phyloP scores from a whole-genome alignment of 2,329 filamentous ascomycete genomes.

The Ophiostoma himal-ulmi region DNA sequence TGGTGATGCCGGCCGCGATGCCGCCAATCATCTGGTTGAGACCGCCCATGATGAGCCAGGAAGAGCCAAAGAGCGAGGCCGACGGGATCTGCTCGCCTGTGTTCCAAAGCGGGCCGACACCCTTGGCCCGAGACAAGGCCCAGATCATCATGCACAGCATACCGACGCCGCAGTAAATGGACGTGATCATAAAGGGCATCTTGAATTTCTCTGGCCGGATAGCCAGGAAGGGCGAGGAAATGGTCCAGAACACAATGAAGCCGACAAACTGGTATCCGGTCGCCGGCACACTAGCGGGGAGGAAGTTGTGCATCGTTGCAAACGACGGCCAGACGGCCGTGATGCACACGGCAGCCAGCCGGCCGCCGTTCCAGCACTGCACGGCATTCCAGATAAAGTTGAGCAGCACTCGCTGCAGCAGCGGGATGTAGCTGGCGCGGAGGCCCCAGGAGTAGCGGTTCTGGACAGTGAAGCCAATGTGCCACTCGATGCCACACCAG shows the following conservation, averaged over 20 bases:
- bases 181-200: constrained; percentile 30
- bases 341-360: constrained; percentile 35
- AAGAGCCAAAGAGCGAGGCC: neutral
- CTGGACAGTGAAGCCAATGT: constrained; percentile 47
- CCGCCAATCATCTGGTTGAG: constrained; percentile 40
- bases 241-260: constrained; percentile 30
- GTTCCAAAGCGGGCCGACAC: constrained; percentile 31
- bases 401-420: constrained; percentile 42
- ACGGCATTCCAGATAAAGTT: constrained; percentile 48
- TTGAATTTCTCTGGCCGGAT: constrained; percentile 39
- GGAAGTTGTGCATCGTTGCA: constrained; percentile 27
- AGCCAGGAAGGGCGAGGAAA: constrained; percentile 38
- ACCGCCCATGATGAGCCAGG: constrained; percentile 26
- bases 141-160: constrained; percentile 36
- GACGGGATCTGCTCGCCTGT: constrained; percentile 16
- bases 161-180: constrained; percentile 31
- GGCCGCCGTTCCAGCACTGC: constrained; percentile 39
- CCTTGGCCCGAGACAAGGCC: constrained; percentile 33
- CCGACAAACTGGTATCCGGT: constrained; percentile 35
- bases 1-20: constrained; percentile 41
- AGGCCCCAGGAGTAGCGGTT: constrained; percentile 47
- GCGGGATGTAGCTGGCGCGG: constrained; percentile 43
- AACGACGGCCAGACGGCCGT: constrained; percentile 31
- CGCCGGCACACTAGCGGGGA: constrained; percentile 28
- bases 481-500: constrained; percentile 45